These are phyloP conservation scores for Neurospora sp. DNA, from an alignment of 495 filamentous ascomycete species.

Conservation along the genomic window DNA sequence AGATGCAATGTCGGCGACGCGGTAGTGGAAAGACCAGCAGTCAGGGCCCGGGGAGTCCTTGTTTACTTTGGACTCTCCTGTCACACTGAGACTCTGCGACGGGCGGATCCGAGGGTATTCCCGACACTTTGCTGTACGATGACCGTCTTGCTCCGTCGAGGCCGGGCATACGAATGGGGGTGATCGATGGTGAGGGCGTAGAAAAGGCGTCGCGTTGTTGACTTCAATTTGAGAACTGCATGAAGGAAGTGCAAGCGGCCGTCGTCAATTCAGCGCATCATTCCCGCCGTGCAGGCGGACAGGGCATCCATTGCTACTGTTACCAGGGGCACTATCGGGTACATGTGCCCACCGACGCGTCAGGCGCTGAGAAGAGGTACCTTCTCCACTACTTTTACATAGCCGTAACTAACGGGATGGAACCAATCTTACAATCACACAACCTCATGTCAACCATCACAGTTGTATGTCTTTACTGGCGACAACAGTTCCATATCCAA, in stretches of 20 bases:
- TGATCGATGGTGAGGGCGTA: not conserved
- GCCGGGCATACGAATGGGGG: not conserved
- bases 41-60: not conserved
- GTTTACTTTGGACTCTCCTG: not conserved
- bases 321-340: not conserved
- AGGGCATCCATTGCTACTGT: not conserved
- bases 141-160: not conserved
- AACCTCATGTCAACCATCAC: not conserved
- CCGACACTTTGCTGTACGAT: not conserved
- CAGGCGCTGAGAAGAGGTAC: not conserved
- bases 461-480: not conserved
- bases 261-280: not conserved
- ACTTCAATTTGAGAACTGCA: not conserved
- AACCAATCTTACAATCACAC: not conserved
- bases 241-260: not conserved
- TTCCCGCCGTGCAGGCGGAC: not conserved
- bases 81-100: not conserved
- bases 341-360: not conserved
- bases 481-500: not conserved
- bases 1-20: not conserved
- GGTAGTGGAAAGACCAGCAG: not conserved
- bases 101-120: not conserved
- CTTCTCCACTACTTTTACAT: not conserved
- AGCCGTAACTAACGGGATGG: not conserved
- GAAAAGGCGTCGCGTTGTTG: not conserved